A percentile compares a stretch with the other conserved stretches of the same genome.
Conservation (phyloP, 257 asterid species). For the Ilex asprella region DNA sequence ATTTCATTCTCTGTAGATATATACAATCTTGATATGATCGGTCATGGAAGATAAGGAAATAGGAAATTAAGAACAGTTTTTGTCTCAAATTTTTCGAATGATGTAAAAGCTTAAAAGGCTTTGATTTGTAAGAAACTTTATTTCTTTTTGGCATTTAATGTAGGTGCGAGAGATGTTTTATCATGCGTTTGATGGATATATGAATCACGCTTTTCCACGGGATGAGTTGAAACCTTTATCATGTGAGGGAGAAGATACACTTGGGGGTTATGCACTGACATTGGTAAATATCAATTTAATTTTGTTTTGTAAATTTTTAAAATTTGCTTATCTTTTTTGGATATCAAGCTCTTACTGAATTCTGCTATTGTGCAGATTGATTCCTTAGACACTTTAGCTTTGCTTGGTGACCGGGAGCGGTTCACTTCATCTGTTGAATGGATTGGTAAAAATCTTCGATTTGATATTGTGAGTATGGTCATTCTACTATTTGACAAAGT, state of each 20-base stretch:
- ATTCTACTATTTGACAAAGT: not conserved
- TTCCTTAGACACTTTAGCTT: slow-evolving; percentile 87
- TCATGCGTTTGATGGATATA: slow-evolving; percentile 93
- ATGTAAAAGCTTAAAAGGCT: too few relatives aligned
- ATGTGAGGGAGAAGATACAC: slow-evolving; percentile 95
- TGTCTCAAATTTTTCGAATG: too few relatives aligned
- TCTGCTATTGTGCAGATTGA: slow-evolving; percentile 56
- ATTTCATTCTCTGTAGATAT: not conserved
- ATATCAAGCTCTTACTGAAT: not conserved
- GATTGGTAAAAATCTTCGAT: slow-evolving; percentile 97
- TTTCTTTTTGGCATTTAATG: slow-evolving; percentile 4
- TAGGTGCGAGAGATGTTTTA: slow-evolving; percentile 94
- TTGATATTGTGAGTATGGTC: slow-evolving; percentile 93
- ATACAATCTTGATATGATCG: not conserved
- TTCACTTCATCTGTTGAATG: slow-evolving; percentile 87
- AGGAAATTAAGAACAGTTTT: too few relatives aligned
- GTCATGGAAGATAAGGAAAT: too few relatives aligned
- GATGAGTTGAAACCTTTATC: slow-evolving; percentile 94
- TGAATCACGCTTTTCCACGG: slow-evolving; percentile 84
- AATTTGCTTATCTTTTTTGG: too few relatives aligned
- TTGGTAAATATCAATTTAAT: slow-evolving; percentile 40
- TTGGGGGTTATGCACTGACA: slow-evolving; percentile 95
- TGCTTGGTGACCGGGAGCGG: slow-evolving; percentile 86
- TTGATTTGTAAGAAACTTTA: not conserved
- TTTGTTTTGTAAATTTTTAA: too few relatives aligned